Percentiles rank a stretch among this genome's conserved stretches.
These are phyloP conservation scores for Stagonosporopsis chrysanthemi DNA, from an alignment of 2,329 filamentous ascomycete genomes.

Conservation along the genomic window DNA sequence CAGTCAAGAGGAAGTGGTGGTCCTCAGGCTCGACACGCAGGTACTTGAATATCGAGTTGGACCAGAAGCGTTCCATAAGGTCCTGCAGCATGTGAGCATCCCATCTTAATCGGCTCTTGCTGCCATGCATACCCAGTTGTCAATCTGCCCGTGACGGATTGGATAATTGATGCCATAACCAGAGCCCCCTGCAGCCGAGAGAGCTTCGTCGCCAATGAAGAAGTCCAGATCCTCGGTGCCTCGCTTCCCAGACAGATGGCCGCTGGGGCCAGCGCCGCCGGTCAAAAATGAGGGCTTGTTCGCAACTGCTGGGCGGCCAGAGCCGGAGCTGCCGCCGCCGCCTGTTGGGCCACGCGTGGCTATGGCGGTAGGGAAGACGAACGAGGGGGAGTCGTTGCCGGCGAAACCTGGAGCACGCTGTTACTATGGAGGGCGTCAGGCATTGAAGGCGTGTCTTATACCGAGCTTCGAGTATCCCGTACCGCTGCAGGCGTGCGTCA, in stretches of 20 bases:
- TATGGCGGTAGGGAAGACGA: constrained; percentile 98
- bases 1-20: constrained; percentile 96
- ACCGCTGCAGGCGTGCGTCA: constrained; percentile 71
- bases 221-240: constrained; percentile 98
- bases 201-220: constrained; percentile 97
- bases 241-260: constrained; percentile 87
- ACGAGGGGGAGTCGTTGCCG: constrained; percentile 98
- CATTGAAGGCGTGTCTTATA: constrained; percentile 56
- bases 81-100: constrained; percentile 64
- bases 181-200: constrained; percentile 82
- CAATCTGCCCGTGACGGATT: constrained; percentile 96
- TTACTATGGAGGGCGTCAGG: constrained; percentile 43
- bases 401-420: constrained; percentile 76
- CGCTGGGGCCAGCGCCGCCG: constrained; percentile 81
- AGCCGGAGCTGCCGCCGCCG: constrained; percentile 77
- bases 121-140: constrained; percentile 81
- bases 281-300: constrained; percentile 97
- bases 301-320: constrained; percentile 85
- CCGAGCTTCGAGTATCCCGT: constrained; percentile 99
- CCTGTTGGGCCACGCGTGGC: constrained; percentile 84
- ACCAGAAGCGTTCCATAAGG: constrained; percentile 99
- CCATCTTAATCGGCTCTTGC: not conserved
- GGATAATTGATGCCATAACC: constrained; percentile 97
- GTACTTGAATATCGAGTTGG: constrained; percentile 99
- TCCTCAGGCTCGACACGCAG: constrained; percentile 97